A percentile compares a stretch with the other conserved stretches of the same genome.
phyloP scores from a whole-genome alignment of 2,329 filamentous ascomycete species.

The Ceratocystis variospora region DNA sequence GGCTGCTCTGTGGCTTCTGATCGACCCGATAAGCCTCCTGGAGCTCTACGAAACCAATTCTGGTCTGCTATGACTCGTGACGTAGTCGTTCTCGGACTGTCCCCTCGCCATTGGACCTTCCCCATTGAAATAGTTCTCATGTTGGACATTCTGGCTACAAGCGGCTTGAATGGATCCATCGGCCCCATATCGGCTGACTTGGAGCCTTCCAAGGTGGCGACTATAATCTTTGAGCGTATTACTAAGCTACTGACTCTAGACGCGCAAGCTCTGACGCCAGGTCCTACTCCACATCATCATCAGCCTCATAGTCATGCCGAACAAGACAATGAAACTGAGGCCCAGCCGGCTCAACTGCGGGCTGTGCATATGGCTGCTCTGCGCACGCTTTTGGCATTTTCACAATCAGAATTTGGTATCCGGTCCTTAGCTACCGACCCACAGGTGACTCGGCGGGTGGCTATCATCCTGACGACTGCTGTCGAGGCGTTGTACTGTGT shows the following conservation, averaged over 20 bases:
- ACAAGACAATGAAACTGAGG: conserved; percentile 8
- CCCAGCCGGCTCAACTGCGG: conserved; percentile 28
- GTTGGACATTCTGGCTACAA: conserved; percentile 53
- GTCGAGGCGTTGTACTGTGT: conserved; percentile 59
- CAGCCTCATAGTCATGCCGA: conserved; percentile 22
- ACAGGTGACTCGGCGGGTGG: conserved; percentile 57
- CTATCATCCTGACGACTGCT: conserved; percentile 48
- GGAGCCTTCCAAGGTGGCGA: conserved; percentile 32
- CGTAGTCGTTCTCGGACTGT: conserved; percentile 53
- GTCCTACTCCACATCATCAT: conserved; percentile 35
- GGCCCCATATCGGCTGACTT: conserved; percentile 45
- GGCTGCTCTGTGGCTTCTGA: conserved; percentile 37
- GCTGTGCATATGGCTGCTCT: conserved; percentile 34
- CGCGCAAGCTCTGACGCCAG: conserved; percentile 19
- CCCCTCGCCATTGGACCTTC: conserved; percentile 43
- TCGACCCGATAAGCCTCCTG: conserved; percentile 23
- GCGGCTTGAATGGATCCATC: conserved; percentile 48
- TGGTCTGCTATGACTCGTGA: conserved; percentile 56
- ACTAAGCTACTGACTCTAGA: conserved; percentile 42
- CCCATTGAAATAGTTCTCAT: conserved; percentile 48
- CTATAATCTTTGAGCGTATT: conserved; percentile 45
- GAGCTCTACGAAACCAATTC: conserved; percentile 33
- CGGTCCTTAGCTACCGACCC: conserved; percentile 53
- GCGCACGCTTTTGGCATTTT: conserved; percentile 45
- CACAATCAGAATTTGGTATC: conserved; percentile 47